Base-by-base conservation (phyloP, 2,329 filamentous ascomycete species). In the Hypoxylon sp. region DNA sequence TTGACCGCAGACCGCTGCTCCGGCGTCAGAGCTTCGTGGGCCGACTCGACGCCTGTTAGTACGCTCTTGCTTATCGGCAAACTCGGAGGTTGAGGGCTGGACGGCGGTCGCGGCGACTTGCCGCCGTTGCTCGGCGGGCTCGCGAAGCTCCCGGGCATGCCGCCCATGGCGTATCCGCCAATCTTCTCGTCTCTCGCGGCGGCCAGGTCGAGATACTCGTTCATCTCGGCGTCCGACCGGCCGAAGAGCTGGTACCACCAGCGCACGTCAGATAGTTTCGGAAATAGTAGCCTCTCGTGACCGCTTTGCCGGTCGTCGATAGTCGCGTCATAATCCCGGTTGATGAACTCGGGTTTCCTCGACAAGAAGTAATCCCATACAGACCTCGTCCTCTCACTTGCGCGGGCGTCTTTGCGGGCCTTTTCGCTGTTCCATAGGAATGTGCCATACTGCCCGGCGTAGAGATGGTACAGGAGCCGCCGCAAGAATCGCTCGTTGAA, bases 351-450 rank as follows among this genome's bases (percentile, higher is more conserved):
- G 17, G 84, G 80, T 64, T 85, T 87, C 9, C 93, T 86, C 38
- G 89, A 87, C 6, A 98, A 78, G 74, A 99, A 98, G 72, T 98
- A 97, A 66, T 95, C 90, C 95, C 95, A 99, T 1, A 97, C 95
- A 18, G 91, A 96, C 3, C 89, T 83, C 3, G 92, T 96, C 50
- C 85, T 83, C 67, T 92, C 87, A 33, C 81, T 79, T 1, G 90
- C 87, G 23, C 80, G 82, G 18, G 85, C 83, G 38, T 95, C 89
- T 13, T 85, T 79, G 3, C 95, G 88, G 69, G 97, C 90, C 70
- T 92, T 95, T 73, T 99, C 95, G 53, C 87, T 96, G 76, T 99
- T 97, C 75, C 91, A 97, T 4, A 99, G 81, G 72, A 99, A 99
- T 0, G 94, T 97, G 41, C 95, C 95, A 63, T 97, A 99, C 72